A percentile compares a stretch with the other conserved stretches of the same genome.
Evolutionary conservation across 768 basidiomycete genomes (phyloP).

Genomic region (Boletus pseudopeckii): DNA sequence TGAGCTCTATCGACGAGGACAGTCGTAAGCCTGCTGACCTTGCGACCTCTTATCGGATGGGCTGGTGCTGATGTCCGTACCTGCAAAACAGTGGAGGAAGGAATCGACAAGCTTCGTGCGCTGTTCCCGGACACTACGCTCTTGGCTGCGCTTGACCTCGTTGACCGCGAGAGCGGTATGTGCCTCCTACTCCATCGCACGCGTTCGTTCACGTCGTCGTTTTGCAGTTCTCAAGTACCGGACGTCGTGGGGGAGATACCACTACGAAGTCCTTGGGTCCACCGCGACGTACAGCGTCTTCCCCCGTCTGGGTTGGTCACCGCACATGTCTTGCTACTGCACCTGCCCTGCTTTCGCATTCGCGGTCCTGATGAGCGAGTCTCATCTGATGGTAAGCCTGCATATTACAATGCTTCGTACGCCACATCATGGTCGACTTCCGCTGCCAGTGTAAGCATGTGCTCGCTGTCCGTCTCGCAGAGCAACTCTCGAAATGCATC

Average conservation of each 20-base stretch:
- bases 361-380: conserved; percentile 55
- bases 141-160: conserved; percentile 70
- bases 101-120: conserved; percentile 50
- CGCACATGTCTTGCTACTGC: conserved; percentile 53
- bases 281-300: conserved; percentile 59
- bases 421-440: conserved; percentile 1
- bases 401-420: neutral
- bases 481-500: conserved; percentile 47
- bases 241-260: conserved; percentile 52
- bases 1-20: conserved; percentile 32
- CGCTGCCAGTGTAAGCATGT: conserved; percentile 73
- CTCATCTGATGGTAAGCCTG: conserved; percentile 58
- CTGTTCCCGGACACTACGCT: conserved; percentile 63
- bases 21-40: conserved; percentile 26
- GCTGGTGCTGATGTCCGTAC: neutral
- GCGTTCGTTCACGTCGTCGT: neutral
- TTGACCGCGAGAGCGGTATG: conserved; percentile 68
- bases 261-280: conserved; percentile 69
- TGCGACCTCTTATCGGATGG: neutral
- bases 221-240: conserved; percentile 57
- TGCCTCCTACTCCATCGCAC: neutral
- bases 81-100: conserved; percentile 43
- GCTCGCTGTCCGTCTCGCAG: conserved; percentile 61
- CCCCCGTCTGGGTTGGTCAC: conserved; percentile 42
- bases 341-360: conserved; percentile 73